A percentile compares a stretch with the other conserved stretches of the same genome.
phyloP scores from a whole-genome alignment of 371 early-diverging fungal species.

The Apophysomyces elegans region DNA sequence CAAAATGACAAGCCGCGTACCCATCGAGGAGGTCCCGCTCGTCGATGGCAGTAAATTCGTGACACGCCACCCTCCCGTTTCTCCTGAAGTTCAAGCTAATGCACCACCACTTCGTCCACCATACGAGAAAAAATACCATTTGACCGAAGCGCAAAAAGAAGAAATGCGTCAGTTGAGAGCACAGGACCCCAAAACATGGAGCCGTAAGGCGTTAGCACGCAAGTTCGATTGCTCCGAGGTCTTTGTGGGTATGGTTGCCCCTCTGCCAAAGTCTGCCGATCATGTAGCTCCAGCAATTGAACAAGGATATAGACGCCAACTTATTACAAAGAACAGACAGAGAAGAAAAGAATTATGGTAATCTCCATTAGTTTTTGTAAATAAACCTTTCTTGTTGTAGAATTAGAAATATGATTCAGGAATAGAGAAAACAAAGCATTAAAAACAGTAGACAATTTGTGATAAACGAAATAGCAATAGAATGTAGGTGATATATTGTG shows the following conservation, averaged over 20 bases:
- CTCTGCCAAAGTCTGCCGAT: conserved; percentile 12
- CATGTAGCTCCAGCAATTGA: conserved; percentile 13
- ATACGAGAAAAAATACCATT: conserved; percentile 19
- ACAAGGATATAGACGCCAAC: conserved; percentile 42
- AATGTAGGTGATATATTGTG: too few species aligned
- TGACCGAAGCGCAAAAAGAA: conserved; percentile 35
- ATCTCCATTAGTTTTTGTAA: conserved; percentile 7
- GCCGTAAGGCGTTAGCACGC: conserved; percentile 48
- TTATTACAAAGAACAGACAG: conserved; percentile 46
- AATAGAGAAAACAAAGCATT: too few species aligned
- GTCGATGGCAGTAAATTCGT: conserved; percentile 45
- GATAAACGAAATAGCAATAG: too few species aligned
- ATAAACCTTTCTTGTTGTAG: not conserved
- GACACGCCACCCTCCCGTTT: conserved; percentile 39
- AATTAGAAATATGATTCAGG: not conserved
- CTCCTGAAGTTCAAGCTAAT: conserved; percentile 28
- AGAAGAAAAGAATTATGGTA: conserved; percentile 53
- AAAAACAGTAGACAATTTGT: too few species aligned
- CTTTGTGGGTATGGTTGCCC: conserved; percentile 47
- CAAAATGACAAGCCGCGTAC: conserved; percentile 41
- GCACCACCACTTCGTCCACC: conserved; percentile 36
- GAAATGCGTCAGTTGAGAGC: conserved; percentile 50
- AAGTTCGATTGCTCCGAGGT: conserved; percentile 52
- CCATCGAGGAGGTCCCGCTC: conserved; percentile 34
- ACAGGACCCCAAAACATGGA: conserved; percentile 52